Conservation (phyloP, 768 basidiomycete genomes). For the Leccinum disarticulatum region DNA sequence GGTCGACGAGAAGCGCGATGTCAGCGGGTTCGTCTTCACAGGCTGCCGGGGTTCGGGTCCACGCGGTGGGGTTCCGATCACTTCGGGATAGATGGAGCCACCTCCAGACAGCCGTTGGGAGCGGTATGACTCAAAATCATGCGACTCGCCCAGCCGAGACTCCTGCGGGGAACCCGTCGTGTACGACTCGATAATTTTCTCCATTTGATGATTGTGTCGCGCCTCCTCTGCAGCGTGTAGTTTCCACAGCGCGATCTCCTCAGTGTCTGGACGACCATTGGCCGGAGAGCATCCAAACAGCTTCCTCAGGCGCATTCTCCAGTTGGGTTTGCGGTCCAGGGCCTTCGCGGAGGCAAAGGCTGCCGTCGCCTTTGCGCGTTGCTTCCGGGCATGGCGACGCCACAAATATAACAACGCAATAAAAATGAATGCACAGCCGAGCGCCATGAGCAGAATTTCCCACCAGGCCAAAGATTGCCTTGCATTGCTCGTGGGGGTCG, state of each 20-base stretch:
- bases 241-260: slow-evolving; percentile 52
- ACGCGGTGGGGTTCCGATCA: slow-evolving; percentile 60
- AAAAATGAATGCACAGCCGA: slow-evolving; percentile 80
- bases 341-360: slow-evolving; percentile 61
- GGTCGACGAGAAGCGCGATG: slow-evolving; percentile 50
- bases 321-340: slow-evolving; percentile 46
- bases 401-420: slow-evolving; percentile 63
- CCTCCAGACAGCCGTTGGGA: slow-evolving; percentile 39
- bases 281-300: slow-evolving; percentile 50
- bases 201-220: slow-evolving; percentile 46
- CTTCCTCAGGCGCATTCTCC: slow-evolving; percentile 56
- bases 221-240: slow-evolving; percentile 52
- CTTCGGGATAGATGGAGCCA: slow-evolving; percentile 65
- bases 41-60: slow-evolving; percentile 76
- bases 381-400: slow-evolving; percentile 68
- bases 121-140: slow-evolving; percentile 24
- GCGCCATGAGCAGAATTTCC: slow-evolving; percentile 81
- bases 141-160: slow-evolving; percentile 24
- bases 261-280: slow-evolving; percentile 32
- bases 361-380: slow-evolving; percentile 64
- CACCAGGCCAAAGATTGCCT: slow-evolving; percentile 64
- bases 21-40: slow-evolving; percentile 46
- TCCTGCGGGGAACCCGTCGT: slow-evolving; percentile 40
- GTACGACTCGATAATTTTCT: slow-evolving; percentile 50
- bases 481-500: slow-evolving; percentile 44